Evolutionary conservation across 345 rosid species (phyloP).

Genomic region (Excoecaria cochinchinensis): DNA sequence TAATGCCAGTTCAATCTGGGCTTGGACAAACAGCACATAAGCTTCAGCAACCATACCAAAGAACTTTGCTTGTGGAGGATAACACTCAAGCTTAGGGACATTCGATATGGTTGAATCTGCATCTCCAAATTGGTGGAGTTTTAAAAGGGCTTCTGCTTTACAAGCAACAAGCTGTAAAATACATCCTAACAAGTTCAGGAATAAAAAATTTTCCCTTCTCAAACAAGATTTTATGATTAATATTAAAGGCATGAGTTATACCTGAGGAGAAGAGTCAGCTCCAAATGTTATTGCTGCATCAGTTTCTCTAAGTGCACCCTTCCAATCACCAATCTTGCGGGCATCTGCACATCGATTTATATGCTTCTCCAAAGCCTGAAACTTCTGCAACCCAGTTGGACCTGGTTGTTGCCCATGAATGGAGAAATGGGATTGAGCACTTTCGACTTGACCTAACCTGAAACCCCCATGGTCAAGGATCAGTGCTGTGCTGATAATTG

Average conservation of each 20-base stretch:
- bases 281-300: conserved; percentile 73
- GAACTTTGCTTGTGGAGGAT: conserved; percentile 40
- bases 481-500: not conserved
- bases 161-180: conserved; percentile 87
- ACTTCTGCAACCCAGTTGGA: conserved; percentile 50
- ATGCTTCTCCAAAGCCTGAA: conserved; percentile 69
- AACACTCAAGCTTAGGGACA: conserved; percentile 50
- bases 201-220: not conserved
- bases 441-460: conserved; percentile 88
- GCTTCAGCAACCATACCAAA: conserved; percentile 83
- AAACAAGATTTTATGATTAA: not conserved
- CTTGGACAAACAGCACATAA: conserved; percentile 59
- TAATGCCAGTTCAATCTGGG: conserved; percentile 82
- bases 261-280: conserved; percentile 85
- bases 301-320: conserved; percentile 53
- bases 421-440: conserved; percentile 56
- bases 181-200: conserved; percentile 35
- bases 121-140: conserved; percentile 80
- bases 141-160: conserved; percentile 88
- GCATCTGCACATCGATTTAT: conserved; percentile 64
- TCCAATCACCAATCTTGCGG: conserved; percentile 76
- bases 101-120: conserved; percentile 48
- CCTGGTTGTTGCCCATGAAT: conserved; percentile 53
- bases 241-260: conserved; percentile 20
- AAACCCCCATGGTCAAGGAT: conserved; percentile 11